Evolutionary conservation across 441 rosid genomes (phyloP).

Genomic region (Capsella rubella): DNA sequence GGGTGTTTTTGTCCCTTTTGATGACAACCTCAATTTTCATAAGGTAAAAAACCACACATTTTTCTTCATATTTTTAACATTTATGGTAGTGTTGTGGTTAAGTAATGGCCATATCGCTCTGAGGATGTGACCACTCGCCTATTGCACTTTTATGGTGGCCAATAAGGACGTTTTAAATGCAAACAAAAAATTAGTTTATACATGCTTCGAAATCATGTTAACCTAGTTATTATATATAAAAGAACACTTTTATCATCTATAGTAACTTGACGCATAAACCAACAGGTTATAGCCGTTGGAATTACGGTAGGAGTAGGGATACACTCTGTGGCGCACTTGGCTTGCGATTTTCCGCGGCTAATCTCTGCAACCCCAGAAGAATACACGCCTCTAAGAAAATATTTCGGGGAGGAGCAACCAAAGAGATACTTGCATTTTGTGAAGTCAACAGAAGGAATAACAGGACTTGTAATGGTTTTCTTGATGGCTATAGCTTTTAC

Average conservation of each 20-base stretch:
- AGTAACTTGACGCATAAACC: constrained; percentile 8
- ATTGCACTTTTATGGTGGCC: neutral
- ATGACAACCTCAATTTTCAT: constrained; percentile 58
- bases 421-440: constrained; percentile 55
- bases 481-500: constrained; percentile 61
- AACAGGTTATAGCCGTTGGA: constrained; percentile 53
- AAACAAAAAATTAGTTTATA: neutral
- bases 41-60: constrained; percentile 43
- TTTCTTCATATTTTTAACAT: neutral
- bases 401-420: constrained; percentile 55
- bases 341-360: constrained; percentile 63
- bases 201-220: neutral
- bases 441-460: constrained; percentile 56
- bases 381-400: constrained; percentile 49
- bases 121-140: neutral
- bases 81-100: neutral
- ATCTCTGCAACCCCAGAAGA: constrained; percentile 50
- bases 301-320: constrained; percentile 54
- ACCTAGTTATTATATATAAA: neutral
- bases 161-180: neutral
- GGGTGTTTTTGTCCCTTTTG: constrained; percentile 33
- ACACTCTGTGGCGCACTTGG: constrained; percentile 52
- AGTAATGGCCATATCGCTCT: neutral
- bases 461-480: constrained; percentile 61
- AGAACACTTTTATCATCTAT: neutral